These are phyloP conservation scores for Psilocybe cubensis DNA, from an alignment of 768 basidiomycete genomes.

Conservation along the genomic window DNA sequence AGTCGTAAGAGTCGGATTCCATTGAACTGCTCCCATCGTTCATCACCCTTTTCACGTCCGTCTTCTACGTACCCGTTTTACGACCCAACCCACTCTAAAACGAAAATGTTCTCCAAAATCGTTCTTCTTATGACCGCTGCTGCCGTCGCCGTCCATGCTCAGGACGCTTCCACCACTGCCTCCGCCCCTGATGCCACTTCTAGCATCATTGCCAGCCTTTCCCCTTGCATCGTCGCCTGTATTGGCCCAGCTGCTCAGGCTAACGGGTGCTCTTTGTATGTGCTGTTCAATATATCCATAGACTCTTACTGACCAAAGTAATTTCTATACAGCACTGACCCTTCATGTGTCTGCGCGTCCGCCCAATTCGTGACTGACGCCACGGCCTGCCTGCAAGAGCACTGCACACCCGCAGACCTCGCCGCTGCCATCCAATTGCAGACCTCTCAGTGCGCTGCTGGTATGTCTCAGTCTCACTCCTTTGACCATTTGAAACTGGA, in stretches of 20 bases:
- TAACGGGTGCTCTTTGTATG: slow-evolving; percentile 23
- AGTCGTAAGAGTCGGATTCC: slow-evolving; percentile 6
- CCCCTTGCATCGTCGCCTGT: slow-evolving; percentile 24
- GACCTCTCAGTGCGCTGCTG: slow-evolving; percentile 16
- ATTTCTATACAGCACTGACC: slow-evolving; percentile 18
- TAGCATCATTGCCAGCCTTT: slow-evolving; percentile 12
- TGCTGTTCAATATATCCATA: neutral
- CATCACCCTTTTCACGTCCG: neutral
- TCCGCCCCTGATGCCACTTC: slow-evolving; percentile 2
- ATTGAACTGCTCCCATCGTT: neutral
- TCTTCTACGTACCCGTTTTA: neutral
- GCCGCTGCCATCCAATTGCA: slow-evolving; percentile 21
- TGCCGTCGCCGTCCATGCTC: slow-evolving; percentile 14
- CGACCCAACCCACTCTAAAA: neutral
- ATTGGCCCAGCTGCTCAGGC: slow-evolving; percentile 18
- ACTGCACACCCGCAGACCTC: slow-evolving; percentile 23
- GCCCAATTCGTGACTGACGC: slow-evolving; percentile 25
- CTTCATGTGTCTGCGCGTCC: slow-evolving; percentile 24
- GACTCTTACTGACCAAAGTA: neutral
- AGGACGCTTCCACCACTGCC: neutral
- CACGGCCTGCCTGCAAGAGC: slow-evolving; percentile 17
- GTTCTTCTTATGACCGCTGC: slow-evolving; percentile 14
- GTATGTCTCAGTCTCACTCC: slow-evolving; percentile 11
- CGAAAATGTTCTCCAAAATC: slow-evolving; percentile 22
- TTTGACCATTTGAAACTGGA: neutral